Base-by-base conservation (phyloP, 2,329 filamentous ascomycete species). In the Nakataea oryzae region DNA sequence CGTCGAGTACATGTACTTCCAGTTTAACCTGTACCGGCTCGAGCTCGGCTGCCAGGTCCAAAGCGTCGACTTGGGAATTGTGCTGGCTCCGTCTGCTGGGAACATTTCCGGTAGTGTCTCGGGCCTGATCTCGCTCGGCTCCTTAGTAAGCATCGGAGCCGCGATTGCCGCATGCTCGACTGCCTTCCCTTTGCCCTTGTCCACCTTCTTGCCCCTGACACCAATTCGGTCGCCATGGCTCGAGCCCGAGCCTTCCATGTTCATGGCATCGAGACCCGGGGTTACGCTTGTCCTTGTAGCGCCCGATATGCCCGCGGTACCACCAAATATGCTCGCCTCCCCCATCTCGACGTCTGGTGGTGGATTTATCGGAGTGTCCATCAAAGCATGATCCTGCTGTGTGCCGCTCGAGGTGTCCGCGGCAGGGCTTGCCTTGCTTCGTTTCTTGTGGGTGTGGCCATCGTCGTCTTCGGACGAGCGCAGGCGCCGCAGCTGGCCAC, bases 1-100 rank as follows among this genome's bases (percentile, higher is more conserved):
- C 78, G 96, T 90, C 66, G 90, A 91, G 76, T 96, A 99, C 1
- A 99, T 79, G 71, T 95, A 91, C 61, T 92, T 89, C 93, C 93
- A 99, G 73, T 96, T 96, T 58, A 97, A 78, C 68, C 85, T 88
- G 63, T 86, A 81, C 57, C 74, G 73, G 70, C 70, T 80, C 69
- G 69, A 78, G 65, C 67, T 73, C 24, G 70, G 70, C 66, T 80
- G 83, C 77, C 79, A 86, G 64, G 71, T 74, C 77, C 78, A 86
- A 50, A 81, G 75, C 9, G 75, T 75, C 1, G 81, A 80, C 28
- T 74, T 78, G 3, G 76, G 69, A 50, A 79, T 65, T 26, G 67
- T 68, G 11, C 70, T 69, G 1, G 69, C 69, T 1, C 68, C 67
- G 41, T 73, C 71, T 2, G 69, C 64, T 24, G 62, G 64, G 3